phyloP scores from a whole-genome alignment of 192 early-diverging fungal genomes.

The Umbelopsis sp. region DNA sequence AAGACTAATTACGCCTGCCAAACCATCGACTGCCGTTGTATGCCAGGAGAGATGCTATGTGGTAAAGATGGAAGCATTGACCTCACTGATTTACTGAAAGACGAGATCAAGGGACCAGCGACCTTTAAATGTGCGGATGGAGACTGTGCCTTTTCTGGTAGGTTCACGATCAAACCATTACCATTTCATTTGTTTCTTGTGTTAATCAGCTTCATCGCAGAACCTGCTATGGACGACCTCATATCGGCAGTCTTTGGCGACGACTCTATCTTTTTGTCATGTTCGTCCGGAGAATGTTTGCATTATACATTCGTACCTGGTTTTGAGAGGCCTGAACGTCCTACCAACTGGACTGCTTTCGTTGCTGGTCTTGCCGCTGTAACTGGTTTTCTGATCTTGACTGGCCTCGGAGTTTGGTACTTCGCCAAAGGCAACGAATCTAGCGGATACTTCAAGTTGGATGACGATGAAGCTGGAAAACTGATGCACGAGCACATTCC shows the following conservation, averaged over 20 bases:
- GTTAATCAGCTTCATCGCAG: conserved; percentile 33
- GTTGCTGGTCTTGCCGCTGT: conserved; percentile 44
- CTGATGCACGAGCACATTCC: conserved; percentile 79
- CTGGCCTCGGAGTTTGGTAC: conserved; percentile 24
- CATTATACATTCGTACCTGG: conserved; percentile 88
- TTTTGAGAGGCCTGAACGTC: conserved; percentile 49
- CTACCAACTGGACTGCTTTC: conserved; percentile 47
- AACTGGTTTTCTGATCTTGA: conserved; percentile 35
- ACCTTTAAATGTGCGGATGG: conserved; percentile 63
- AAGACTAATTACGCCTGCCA: conserved; percentile 68
- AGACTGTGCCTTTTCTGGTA: conserved; percentile 65
- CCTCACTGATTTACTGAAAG: conserved; percentile 76
- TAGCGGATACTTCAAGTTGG: conserved; percentile 42
- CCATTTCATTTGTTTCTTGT: background rate
- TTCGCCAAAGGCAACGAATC: conserved; percentile 28
- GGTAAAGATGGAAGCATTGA: conserved; percentile 81
- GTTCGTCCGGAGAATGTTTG: conserved; percentile 84
- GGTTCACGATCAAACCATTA: background rate
- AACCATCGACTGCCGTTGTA: conserved; percentile 80
- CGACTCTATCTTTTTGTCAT: conserved; percentile 75
- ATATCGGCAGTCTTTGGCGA: conserved; percentile 84
- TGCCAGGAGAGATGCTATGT: conserved; percentile 80
- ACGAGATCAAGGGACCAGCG: conserved; percentile 79
- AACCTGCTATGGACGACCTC: conserved; percentile 83
- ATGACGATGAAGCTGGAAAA: conserved; percentile 63